Percentiles rank a stretch among this genome's conserved stretches.
Conservation (phyloP, 2,329 filamentous ascomycete species). For the Pseudopithomyces chartarum region DNA sequence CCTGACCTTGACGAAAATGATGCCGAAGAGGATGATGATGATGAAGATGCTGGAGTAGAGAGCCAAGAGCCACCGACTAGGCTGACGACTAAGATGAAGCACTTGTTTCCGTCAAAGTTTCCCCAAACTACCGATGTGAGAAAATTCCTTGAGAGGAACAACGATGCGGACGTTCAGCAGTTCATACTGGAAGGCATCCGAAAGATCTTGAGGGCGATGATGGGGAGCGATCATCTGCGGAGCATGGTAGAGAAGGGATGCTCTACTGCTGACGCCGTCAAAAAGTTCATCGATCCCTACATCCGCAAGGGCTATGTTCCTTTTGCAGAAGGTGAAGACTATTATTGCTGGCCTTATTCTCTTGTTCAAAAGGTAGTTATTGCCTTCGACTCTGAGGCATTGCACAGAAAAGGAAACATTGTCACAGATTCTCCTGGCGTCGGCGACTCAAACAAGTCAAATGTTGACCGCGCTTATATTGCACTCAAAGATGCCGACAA, state of each 20-base stretch:
- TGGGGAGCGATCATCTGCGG: neutral
- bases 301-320: neutral
- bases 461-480: neutral
- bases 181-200: neutral
- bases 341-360: neutral
- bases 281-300: neutral
- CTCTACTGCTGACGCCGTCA: neutral
- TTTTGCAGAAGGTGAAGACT: neutral
- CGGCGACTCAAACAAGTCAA: neutral
- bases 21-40: neutral
- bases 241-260: neutral
- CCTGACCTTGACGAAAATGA: neutral
- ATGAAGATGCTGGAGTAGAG: neutral
- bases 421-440: neutral
- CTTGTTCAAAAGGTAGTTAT: neutral
- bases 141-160: neutral
- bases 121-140: neutral
- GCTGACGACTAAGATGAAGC: neutral
- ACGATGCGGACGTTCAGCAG: neutral
- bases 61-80: neutral
- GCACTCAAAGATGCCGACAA: neutral
- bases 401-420: neutral
- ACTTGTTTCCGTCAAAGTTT: neutral
- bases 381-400: neutral
- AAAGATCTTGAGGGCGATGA: neutral